Evolutionary conservation across 352 stramenopile species (phyloP).

Genomic region (Phytophthora boehmeriae): DNA sequence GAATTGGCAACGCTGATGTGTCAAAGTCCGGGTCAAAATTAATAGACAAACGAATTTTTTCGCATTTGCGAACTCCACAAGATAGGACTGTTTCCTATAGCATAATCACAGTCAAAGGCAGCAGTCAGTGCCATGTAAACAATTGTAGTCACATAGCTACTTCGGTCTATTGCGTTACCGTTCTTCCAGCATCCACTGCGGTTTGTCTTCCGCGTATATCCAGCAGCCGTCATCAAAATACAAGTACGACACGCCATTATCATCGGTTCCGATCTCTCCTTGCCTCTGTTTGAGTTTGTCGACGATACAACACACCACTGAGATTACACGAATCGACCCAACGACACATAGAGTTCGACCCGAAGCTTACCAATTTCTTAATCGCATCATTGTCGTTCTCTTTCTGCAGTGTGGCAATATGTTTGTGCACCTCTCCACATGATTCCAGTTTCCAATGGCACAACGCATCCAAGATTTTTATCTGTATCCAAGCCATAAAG

Average conservation of each 20-base stretch:
- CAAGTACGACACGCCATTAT: conserved; percentile 80
- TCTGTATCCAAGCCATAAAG: conserved; percentile 33
- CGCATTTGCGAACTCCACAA: conserved; percentile 73
- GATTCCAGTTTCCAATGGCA: conserved; percentile 86
- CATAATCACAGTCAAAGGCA: neutral
- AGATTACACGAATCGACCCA: neutral
- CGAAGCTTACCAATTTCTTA: conserved; percentile 55
- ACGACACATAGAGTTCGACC: conserved; percentile 1
- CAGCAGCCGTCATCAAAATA: conserved; percentile 88
- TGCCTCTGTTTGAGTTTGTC: conserved; percentile 42
- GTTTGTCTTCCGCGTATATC: conserved; percentile 84
- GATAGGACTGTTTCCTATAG: conserved; percentile 50
- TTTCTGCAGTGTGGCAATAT: conserved; percentile 68
- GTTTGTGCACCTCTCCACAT: conserved; percentile 77
- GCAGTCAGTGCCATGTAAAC: neutral
- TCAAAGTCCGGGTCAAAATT: conserved; percentile 62
- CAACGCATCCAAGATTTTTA: conserved; percentile 79
- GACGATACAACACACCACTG: conserved; percentile 8
- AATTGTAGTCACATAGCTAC: no score
- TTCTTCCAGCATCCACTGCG: conserved; percentile 59
- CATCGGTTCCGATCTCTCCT: conserved; percentile 74
- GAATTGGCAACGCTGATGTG: conserved; percentile 22
- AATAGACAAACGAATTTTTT: conserved; percentile 82
- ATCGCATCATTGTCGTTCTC: conserved; percentile 65
- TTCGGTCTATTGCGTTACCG: conserved; percentile 19